Conservation (phyloP, 2,329 filamentous ascomycete genomes). For the Venturia nashicola region DNA sequence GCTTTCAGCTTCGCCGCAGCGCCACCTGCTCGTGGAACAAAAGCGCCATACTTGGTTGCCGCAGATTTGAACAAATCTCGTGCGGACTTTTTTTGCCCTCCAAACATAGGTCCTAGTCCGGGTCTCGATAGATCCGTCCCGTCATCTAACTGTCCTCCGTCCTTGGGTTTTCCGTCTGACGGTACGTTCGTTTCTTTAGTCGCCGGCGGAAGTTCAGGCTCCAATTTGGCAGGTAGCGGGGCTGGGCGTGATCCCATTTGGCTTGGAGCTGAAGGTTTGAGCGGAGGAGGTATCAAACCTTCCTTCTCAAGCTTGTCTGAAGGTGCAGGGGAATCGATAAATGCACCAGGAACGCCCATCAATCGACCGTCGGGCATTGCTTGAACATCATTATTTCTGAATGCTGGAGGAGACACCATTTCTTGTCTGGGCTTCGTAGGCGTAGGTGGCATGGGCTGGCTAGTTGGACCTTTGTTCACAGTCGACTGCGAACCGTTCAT, state of each 20-base stretch:
- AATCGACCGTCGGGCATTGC: conserved; percentile 1
- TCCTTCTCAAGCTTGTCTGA: conserved; percentile 3
- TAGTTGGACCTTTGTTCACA: background rate
- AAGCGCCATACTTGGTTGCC: conserved; percentile 57
- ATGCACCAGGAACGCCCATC: conserved; percentile 6
- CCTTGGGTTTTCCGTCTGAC: background rate
- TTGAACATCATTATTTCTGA: background rate
- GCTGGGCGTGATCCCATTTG: background rate
- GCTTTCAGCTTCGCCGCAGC: conserved; percentile 64
- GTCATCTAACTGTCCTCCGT: conserved; percentile 30
- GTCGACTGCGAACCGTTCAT: conserved; percentile 4
- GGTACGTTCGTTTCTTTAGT: background rate
- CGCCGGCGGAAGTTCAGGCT: conserved; percentile 1
- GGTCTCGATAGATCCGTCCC: conserved; percentile 47
- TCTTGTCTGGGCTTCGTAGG: background rate
- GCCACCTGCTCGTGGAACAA: conserved; percentile 80
- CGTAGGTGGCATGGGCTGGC: background rate
- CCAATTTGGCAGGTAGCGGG: background rate
- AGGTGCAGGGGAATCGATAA: conserved; percentile 9
- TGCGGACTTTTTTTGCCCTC: conserved; percentile 55
- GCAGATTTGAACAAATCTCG: conserved; percentile 71
- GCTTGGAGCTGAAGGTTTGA: background rate
- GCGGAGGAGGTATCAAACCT: conserved; percentile 7
- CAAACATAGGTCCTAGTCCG: conserved; percentile 78
- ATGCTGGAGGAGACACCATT: background rate